Evolutionary conservation across 225 moss, liverwort and hornwort genomes (phyloP), one percentile per base, ranked within the genome.

Genomic region (Marchantia paleacea): DNA sequence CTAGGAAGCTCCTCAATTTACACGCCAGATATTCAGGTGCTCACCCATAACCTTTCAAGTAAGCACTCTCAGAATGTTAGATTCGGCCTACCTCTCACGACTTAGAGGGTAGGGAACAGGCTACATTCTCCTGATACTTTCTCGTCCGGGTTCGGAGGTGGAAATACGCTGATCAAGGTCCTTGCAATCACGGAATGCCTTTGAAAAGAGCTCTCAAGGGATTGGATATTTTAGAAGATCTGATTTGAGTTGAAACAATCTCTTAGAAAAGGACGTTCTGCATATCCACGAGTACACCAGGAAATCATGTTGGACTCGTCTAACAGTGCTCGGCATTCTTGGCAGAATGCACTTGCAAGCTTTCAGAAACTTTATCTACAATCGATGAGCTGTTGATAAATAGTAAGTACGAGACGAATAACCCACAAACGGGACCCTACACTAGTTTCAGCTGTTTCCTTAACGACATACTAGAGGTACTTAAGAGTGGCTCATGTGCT

Each of bases 341-440:
- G 62, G 62, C 25, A 52, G 72, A 52, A 72, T n/a, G 26, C n/a
- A 54, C 13, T 73, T 73, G 53, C 52, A 53, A 73, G 52, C 4
- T 20, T 54, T 73, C 28, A 73, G 26, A 54, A 73, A 73, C 73
- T 52, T 26, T 53, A 25, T 54, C 73, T 53, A 52, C 71, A 73
- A 73, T 73, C 54, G 54, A 73, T 54, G 54, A 26, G 52, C 26
- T 54, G 73, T 73, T 73, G 73, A 73, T 28, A 26, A 52, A 54
- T 7, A 73, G 52, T 25, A 73, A 52, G 52, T 70, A 48, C 48
- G 52, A 54, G 73, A 54, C 52, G n/a, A 10, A 18, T n/a, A 25
- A 22, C 53, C 28, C 14, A 54, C 24, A 5, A 15, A 68, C 24
- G 14, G 22, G 26, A 73, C 22, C 65, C n/a, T 65, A 22, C 20